Conservation (phyloP, 2,329 filamentous ascomycete species). For the Aspergillus jensenii region DNA sequence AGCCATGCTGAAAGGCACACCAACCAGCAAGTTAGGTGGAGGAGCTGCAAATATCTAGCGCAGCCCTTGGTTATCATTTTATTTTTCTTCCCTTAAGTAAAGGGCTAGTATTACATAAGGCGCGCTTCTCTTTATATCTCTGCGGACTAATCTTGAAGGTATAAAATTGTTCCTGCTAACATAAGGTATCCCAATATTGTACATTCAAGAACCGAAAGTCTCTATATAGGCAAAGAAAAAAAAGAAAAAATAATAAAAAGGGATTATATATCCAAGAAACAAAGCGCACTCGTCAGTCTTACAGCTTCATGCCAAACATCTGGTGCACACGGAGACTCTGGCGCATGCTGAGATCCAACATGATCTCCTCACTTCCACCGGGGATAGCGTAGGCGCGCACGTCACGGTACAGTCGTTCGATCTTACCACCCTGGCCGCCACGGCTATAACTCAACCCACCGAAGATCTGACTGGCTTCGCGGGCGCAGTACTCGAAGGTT, state of each 20-base stretch:
- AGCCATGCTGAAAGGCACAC: too few relatives aligned
- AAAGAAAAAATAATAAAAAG: neutral
- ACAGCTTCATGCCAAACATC: slow-evolving; percentile 94
- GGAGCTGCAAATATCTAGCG: too few relatives aligned
- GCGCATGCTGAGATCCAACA: slow-evolving; percentile 93
- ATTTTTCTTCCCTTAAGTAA: too few relatives aligned
- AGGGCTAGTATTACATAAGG: too few relatives aligned
- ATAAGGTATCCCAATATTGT: slow-evolving; percentile 12
- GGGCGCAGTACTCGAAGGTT: slow-evolving; percentile 96
- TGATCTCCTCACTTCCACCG: slow-evolving; percentile 95
- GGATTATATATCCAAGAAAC: neutral
- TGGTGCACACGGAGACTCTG: slow-evolving; percentile 87
- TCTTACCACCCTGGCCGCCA: slow-evolving; percentile 91
- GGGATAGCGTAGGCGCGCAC: slow-evolving; percentile 96
- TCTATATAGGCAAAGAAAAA: slow-evolving; percentile 3
- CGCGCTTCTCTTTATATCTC: too few relatives aligned
- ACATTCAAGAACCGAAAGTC: slow-evolving; percentile 3
- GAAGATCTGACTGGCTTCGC: slow-evolving; percentile 96
- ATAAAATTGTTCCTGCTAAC: neutral
- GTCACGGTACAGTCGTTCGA: slow-evolving; percentile 92
- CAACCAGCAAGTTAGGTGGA: too few relatives aligned
- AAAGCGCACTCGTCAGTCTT: slow-evolving; percentile 28
- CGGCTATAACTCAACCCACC: slow-evolving; percentile 89
- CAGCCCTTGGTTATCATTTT: too few relatives aligned
- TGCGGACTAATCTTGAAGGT: too few relatives aligned